These are phyloP conservation scores for Uronychia binucleata DNA, from an alignment of 73 alveolate genomes.

Conservation along the genomic window DNA sequence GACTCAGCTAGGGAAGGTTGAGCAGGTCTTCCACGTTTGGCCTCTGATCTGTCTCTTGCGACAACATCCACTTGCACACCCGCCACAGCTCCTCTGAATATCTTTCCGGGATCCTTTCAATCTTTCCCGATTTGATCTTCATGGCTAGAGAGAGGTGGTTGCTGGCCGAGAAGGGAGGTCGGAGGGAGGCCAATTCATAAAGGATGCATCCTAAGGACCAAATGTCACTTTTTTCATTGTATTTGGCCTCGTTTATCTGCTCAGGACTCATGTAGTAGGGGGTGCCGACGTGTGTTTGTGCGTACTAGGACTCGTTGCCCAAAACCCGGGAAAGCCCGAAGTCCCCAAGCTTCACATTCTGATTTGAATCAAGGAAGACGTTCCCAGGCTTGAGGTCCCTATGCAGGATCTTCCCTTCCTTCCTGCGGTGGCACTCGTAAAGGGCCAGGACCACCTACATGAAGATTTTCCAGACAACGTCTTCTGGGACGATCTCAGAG, in stretches of 20 bases:
- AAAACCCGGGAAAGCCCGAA: conserved; percentile 91
- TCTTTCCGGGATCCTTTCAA: conserved; percentile 84
- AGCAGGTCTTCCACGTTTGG: conserved; percentile 84
- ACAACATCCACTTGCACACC: conserved; percentile 81
- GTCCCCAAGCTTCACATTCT: conserved; percentile 92
- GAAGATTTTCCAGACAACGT: conserved; percentile 91
- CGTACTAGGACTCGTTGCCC: conserved; percentile 84
- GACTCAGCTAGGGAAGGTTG: conserved; percentile 76
- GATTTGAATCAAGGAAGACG: conserved; percentile 80
- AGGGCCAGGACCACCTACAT: conserved; percentile 86
- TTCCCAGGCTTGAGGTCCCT: conserved; percentile 94
- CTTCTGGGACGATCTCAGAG: conserved; percentile 85
- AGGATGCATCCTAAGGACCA: conserved; percentile 96
- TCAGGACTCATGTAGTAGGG: conserved; percentile 96
- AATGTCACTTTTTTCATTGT: conserved; percentile 94
- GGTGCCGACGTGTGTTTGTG: conserved; percentile 96
- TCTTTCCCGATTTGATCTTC: conserved; percentile 89
- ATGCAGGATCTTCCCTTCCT: conserved; percentile 87
- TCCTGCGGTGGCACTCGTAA: conserved; percentile 85
- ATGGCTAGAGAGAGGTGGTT: conserved; percentile 91
- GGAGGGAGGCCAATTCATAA: conserved; percentile 92
- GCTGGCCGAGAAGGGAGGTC: conserved; percentile 93
- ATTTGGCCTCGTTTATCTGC: conserved; percentile 86
- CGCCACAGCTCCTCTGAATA: conserved; percentile 77
- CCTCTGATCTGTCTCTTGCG: conserved; percentile 80